Conservation (phyloP, 371 early-diverging fungal genomes). For the Thermomucor indicae-seudaticae region DNA sequence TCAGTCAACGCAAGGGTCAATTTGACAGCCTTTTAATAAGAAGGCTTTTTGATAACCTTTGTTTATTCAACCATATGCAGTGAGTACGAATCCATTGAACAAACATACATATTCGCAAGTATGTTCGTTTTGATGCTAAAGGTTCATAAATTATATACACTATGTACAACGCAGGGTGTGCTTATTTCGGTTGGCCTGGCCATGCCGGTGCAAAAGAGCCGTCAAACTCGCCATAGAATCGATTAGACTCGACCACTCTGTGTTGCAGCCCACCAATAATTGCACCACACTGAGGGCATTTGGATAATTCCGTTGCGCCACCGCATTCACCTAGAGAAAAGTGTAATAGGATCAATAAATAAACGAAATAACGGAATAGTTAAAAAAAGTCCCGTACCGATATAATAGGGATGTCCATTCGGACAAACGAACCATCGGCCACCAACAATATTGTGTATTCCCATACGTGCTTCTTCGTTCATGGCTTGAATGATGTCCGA, state of each 20-base stretch:
- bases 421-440: slow-evolving; percentile 52
- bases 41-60: no score
- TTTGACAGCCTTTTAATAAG: no score
- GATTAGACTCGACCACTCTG: slow-evolving; percentile 32
- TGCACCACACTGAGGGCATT: slow-evolving; percentile 43
- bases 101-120: no score
- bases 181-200: slow-evolving; percentile 26
- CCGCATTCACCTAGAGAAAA: slow-evolving; percentile 37
- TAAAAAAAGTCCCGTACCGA: slow-evolving; percentile 18
- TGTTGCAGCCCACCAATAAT: slow-evolving; percentile 43
- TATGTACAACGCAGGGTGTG: neutral
- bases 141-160: neutral
- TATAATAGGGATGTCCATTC: slow-evolving; percentile 47
- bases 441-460: slow-evolving; percentile 36
- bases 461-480: slow-evolving; percentile 31
- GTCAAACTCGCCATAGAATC: slow-evolving; percentile 55
- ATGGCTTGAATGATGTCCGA: slow-evolving; percentile 39
- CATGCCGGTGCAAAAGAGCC: slow-evolving; percentile 41
- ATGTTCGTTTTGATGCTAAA: no score
- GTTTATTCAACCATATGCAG: no score
- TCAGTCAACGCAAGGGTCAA: no score
- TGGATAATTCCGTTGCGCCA: slow-evolving; percentile 42
- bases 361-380: neutral
- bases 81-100: no score
- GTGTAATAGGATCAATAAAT: neutral